Evolutionary conservation across 768 basidiomycete genomes (phyloP), one percentile per base, ranked within the genome.

Genomic region (Boletus rubescentipes): DNA sequence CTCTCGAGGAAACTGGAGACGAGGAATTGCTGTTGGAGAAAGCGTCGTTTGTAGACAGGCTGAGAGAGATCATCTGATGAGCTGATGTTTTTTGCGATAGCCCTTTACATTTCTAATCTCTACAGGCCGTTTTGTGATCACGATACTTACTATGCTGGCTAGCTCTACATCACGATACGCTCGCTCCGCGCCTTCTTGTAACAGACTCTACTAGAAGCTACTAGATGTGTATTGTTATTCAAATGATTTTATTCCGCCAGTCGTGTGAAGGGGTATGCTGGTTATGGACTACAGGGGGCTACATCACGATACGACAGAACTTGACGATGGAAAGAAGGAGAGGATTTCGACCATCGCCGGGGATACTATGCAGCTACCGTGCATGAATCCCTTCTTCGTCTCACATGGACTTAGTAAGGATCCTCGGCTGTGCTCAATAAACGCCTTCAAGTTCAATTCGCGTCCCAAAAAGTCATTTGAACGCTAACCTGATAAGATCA

Each of bases 401-500:
- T n/a, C n/a, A n/a, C n/a, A n/a, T n/a, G n/a, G n/a, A n/a, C n/a
- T n/a, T n/a, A n/a, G n/a, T n/a, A 2, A 12, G 21, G 21, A 8
- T 48, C 14, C 46, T 32, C 72, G 70, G 0, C 84, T 82, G 59
- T 85, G 85, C 37, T 59, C 63, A 8, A 87, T 68, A 70, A 92
- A 92, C 5, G 91, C 91, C 29, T 87, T 82, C 55, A 81, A 84
- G 60, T 86, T 87, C 21, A 89, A 87, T 43, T 77, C 75, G 20
- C 90, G 79, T 5, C 89, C 89, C 45, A 92, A 78, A 80, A 93
- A 91, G 59, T 85, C 83, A 87, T 89, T n/a, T n/a, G n/a, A 53
- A 4, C 3, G 14, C 3, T 12, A 44, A 47, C 9, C 12, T 29
- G 26, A 5, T 6, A 16, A 16, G 14, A 43, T 54, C 36, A 48